Conservation (phyloP, 2,329 filamentous ascomycete species). For the Pseudopithomyces chartarum region DNA sequence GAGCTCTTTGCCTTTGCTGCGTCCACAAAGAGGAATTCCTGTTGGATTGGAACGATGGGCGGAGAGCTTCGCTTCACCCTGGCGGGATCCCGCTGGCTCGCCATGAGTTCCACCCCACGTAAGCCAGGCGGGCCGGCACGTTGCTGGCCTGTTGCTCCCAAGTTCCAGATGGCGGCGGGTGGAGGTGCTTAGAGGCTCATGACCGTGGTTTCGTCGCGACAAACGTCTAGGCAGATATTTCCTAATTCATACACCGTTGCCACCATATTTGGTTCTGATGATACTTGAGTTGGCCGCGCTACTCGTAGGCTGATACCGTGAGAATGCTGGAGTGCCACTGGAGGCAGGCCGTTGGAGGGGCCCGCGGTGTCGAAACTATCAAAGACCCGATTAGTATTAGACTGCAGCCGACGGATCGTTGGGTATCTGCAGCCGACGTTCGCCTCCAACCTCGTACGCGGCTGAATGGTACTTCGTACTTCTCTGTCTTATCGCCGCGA, state of each 20-base stretch:
- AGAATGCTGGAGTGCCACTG: constrained; percentile 27
- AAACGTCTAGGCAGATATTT: constrained; percentile 29
- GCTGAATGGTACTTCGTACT: background rate
- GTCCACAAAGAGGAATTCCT: constrained; percentile 47
- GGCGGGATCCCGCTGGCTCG: constrained; percentile 27
- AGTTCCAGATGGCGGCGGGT: constrained; percentile 23
- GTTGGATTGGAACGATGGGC: constrained; percentile 30
- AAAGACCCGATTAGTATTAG: constrained; percentile 41
- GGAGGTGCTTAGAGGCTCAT: constrained; percentile 30
- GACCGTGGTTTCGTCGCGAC: constrained; percentile 21
- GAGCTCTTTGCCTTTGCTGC: constrained; percentile 44
- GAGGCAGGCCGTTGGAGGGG: constrained; percentile 29
- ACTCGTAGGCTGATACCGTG: constrained; percentile 29
- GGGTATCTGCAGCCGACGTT: constrained; percentile 28
- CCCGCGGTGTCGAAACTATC: constrained; percentile 37
- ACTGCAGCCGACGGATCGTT: constrained; percentile 23
- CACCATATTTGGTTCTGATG: constrained; percentile 33
- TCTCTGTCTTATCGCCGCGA: background rate
- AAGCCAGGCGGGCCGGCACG: constrained; percentile 19
- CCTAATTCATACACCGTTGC: constrained; percentile 30
- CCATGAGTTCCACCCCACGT: constrained; percentile 30
- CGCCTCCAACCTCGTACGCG: constrained; percentile 3
- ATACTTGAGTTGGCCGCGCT: constrained; percentile 14
- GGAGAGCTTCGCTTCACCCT: constrained; percentile 24
- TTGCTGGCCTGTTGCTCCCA: constrained; percentile 19